Evolutionary conservation across 352 stramenopile species (phyloP).

Genomic region (Pythium aquatile): DNA sequence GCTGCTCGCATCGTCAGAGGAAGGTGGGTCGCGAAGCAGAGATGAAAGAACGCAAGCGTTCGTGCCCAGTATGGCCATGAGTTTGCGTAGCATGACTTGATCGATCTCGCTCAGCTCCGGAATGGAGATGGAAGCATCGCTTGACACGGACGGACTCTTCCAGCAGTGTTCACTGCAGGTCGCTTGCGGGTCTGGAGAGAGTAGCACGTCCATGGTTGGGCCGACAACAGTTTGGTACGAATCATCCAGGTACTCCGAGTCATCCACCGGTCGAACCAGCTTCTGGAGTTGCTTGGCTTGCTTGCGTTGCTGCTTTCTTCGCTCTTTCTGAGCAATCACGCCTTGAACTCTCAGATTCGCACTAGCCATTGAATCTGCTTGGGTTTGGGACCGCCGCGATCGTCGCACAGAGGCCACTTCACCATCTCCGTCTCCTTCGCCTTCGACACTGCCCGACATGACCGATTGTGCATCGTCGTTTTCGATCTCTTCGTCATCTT

Average conservation of each 20-base stretch:
- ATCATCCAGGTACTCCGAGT: conserved; percentile 73
- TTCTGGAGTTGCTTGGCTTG: conserved; percentile 37
- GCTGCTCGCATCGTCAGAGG: not conserved
- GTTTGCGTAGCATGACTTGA: conserved; percentile 49
- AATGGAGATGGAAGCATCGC: not conserved
- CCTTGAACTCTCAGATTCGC: conserved; percentile 61
- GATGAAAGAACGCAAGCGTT: conserved; percentile 28
- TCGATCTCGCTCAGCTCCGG: conserved; percentile 31
- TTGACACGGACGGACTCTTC: conserved; percentile 17
- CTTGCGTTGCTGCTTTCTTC: conserved; percentile 35
- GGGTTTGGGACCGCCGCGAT: conserved; percentile 61
- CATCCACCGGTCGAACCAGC: conserved; percentile 43
- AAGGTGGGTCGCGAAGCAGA: conserved; percentile 4
- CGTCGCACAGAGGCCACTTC: conserved; percentile 34
- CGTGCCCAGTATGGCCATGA: conserved; percentile 35
- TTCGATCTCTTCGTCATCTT: conserved; percentile 5
- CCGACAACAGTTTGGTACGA: conserved; percentile 47
- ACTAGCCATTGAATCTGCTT: conserved; percentile 56
- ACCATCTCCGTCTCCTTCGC: conserved; percentile 2
- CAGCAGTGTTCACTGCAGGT: conserved; percentile 45
- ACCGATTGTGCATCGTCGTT: conserved; percentile 16
- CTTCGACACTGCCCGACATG: conserved; percentile 21
- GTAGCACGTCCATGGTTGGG: conserved; percentile 21
- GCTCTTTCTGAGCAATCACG: conserved; percentile 51
- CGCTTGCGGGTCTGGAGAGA: conserved; percentile 20